Base-by-base conservation (phyloP, 805 yeast genomes). In the Priceomyces fermenticarens region DNA sequence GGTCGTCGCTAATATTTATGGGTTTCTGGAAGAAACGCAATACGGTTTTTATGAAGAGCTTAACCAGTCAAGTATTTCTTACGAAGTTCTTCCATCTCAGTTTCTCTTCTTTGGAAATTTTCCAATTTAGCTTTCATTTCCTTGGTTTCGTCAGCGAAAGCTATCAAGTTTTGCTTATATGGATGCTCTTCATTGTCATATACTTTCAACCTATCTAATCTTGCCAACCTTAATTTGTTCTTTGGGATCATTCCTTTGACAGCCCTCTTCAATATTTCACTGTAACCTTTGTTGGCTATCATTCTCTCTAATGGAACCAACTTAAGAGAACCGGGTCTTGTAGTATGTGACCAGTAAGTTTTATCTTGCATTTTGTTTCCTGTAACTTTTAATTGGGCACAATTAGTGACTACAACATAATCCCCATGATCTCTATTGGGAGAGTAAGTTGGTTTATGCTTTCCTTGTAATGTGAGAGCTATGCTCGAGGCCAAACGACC, bases 161-260 rank as follows among this genome's bases (percentile, higher is more conserved):
- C 96, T 23, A 85, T 71, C 42, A 91, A 72, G 58, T 93, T 93
- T 49, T 81, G 77, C 48, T 79, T 80, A 62, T 88, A 93, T 16
- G 97, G 97, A 59, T 87, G 86, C 42, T 85, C 85, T 43, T 88
- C 80, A 23, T 91, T 97, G 53, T 95, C 98, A 60, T 77, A 86
- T 0, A 88, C 80, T 65, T 88, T 89, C 46, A 93, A 73, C 58
- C 99, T 79, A 20, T 80, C 91, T 55, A 93, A 63, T 61, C 99
- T 81, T 10, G 72, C 67, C 54, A 83, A 77, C 62, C 98, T 80
- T 48, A 84, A 77, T 54, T 82, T 81, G 63, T 93, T 91, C 68
- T 88, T 90, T 32, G 99, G 99, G 41, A 93, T 73, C 99, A 93
- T 93, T 42, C 95, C 95, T 47, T 88, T 83, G 4, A 93, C 99